Base-by-base conservation (phyloP, 345 rosid genomes). In the Clarkia xantiana region DNA sequence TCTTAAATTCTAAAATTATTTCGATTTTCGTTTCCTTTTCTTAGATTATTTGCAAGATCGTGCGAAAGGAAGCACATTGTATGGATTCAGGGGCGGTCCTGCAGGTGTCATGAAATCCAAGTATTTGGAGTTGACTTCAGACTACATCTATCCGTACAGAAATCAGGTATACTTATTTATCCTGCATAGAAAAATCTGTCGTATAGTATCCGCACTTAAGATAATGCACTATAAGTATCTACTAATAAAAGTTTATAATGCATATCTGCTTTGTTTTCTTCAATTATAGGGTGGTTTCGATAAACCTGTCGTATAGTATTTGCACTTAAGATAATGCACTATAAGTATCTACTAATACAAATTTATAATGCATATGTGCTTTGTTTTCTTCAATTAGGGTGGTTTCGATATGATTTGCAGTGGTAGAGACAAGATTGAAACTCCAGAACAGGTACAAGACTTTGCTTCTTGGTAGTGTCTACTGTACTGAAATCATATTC, bases 361-460 rank as follows among this genome's bases (percentile, higher is more conserved):
- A 7, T 29, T n/a, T n/a, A n/a, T n/a, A n/a, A n/a, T 29, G 36
- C 36, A 29, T 5, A 5, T 19, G 20, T 52, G 15, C 16, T 40
- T 52, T 17, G 17, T 44, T 50, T 1, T 6, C 2, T 54, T 18
- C 60, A 36, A 42, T 42, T n/a, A 91, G 98, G 96, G 99, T 71
- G 99, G 99, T 51, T 93, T 93, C 54, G 99, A 93, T 65, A 93
- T 93, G 96, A 87, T 93, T 42, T 78, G 94, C 75, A 93, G 99
- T 78, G 95, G 96, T 45, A 84, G 96, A 65, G 99, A 93, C 80
- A 93, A 93, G 71, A 93, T 87, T 63, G 96, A 93, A 76, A 80
- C 94, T 15, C 99, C 96, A 56, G 94, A 84, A 62, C 98, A 91
- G 87, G 98, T 86, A 50, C 56, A 22, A 25, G 45, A 62, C 36